Conservation (phyloP, 2,329 filamentous ascomycete species). For the Knoxdaviesia proteae region DNA sequence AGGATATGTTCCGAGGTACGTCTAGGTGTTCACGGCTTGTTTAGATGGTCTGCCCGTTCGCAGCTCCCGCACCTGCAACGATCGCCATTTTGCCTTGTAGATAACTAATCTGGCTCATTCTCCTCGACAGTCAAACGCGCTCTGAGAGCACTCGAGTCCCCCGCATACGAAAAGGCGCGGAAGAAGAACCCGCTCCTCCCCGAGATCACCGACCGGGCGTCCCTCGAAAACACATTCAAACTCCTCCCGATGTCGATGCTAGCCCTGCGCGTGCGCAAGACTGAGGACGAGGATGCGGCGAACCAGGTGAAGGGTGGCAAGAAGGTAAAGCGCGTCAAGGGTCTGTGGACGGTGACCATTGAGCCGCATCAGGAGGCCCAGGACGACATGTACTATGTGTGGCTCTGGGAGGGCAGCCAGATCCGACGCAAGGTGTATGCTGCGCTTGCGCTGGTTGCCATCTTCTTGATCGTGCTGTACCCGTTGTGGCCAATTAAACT, state of each 20-base stretch:
- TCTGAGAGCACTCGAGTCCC: conserved; percentile 71
- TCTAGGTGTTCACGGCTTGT: neutral
- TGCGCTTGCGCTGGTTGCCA: conserved; percentile 55
- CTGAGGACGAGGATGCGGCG: conserved; percentile 45
- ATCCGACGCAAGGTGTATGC: conserved; percentile 88
- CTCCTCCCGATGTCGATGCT: conserved; percentile 85
- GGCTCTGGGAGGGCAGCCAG: conserved; percentile 88
- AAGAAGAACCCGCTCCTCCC: conserved; percentile 81
- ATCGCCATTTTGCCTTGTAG: neutral
- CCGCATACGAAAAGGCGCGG: conserved; percentile 73
- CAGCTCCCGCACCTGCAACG: neutral
- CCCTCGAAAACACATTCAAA: conserved; percentile 87
- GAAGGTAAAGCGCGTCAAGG: conserved; percentile 77
- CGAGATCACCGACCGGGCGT: conserved; percentile 67
- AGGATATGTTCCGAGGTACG: conserved; percentile 90
- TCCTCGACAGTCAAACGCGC: conserved; percentile 66
- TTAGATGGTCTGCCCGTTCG: no score
- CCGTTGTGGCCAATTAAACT: conserved; percentile 87
- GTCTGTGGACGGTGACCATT: conserved; percentile 86
- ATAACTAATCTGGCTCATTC: neutral
- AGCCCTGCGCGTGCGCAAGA: conserved; percentile 71
- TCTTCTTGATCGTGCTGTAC: conserved; percentile 84
- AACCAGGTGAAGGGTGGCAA: conserved; percentile 47
- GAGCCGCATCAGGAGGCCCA: conserved; percentile 83
- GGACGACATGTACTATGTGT: conserved; percentile 86